These are phyloP conservation scores for Silene vulgaris DNA, from an alignment of 179 eudicot species.

Conservation along the genomic window DNA sequence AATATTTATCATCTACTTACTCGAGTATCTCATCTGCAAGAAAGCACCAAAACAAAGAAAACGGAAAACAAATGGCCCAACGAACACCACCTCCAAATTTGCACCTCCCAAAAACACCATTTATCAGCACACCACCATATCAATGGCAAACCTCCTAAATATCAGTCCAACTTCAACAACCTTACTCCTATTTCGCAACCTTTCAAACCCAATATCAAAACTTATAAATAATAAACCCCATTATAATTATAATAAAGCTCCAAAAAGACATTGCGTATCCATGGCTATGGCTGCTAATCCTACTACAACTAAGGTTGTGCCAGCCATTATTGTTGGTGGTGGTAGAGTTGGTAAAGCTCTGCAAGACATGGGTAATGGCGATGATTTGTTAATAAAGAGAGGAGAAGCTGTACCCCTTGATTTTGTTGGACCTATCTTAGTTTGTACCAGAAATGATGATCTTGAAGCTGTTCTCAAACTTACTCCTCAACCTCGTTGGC, in stretches of 20 bases:
- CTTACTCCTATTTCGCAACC: conserved; percentile 12
- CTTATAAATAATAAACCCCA: conserved; percentile 13
- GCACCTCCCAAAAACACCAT: background rate
- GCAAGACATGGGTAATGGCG: conserved; percentile 72
- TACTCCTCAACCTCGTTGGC: conserved; percentile 79
- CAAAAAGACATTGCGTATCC: background rate
- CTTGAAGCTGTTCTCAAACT: conserved; percentile 75
- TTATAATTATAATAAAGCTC: background rate
- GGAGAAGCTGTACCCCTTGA: conserved; percentile 73
- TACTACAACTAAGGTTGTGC: conserved; percentile 32
- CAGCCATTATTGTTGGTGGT: conserved; percentile 84
- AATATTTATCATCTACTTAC: too few relatives aligned
- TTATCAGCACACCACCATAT: background rate
- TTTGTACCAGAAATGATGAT: conserved; percentile 91
- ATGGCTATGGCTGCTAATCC: conserved; percentile 36
- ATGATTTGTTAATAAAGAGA: conserved; percentile 66
- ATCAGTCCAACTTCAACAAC: conserved; percentile 9
- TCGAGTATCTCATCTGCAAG: too few relatives aligned
- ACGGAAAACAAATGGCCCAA: conserved; percentile 11
- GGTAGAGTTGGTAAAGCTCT: conserved; percentile 88
- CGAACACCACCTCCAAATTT: background rate
- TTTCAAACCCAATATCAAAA: conserved; percentile 11
- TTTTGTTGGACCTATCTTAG: conserved; percentile 78
- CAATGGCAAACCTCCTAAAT: conserved; percentile 29
- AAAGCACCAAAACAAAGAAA: background rate